Conservation (phyloP, 306 rosid genomes). For the Cicer arietinum region DNA sequence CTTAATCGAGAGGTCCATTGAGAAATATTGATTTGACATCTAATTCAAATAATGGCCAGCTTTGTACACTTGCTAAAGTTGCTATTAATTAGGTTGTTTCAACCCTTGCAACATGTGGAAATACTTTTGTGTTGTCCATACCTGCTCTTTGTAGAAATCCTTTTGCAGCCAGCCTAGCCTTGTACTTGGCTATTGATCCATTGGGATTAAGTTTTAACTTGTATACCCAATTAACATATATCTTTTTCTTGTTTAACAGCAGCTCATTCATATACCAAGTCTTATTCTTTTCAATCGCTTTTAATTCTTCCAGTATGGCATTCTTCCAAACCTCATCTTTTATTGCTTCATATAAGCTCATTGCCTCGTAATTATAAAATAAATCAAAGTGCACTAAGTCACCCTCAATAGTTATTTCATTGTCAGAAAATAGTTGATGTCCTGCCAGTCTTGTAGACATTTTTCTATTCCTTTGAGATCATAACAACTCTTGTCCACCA, state of each 20-base stretch:
- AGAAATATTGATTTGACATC: too few relatives aligned
- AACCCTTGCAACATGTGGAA: neutral
- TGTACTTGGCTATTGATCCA: neutral
- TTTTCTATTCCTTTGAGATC: too few relatives aligned
- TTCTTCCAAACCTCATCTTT: neutral
- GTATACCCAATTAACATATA: neutral
- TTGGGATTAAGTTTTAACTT: neutral
- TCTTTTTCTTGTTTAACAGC: neutral
- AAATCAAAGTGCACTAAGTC: too few relatives aligned
- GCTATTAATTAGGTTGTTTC: neutral
- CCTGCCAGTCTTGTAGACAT: too few relatives aligned
- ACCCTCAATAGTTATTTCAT: too few relatives aligned
- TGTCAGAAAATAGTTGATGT: too few relatives aligned
- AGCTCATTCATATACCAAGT: neutral
- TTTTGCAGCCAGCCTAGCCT: neutral
- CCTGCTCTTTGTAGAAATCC: neutral
- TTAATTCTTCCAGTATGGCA: neutral
- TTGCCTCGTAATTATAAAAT: too few relatives aligned
- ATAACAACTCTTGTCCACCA: too few relatives aligned
- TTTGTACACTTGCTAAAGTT: neutral
- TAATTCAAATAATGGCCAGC: too few relatives aligned
- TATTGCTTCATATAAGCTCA: too few relatives aligned
- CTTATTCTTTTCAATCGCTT: neutral
- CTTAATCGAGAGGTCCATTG: neutral
- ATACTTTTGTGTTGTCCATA: neutral